These are phyloP conservation scores for Penicillium lividum DNA, from an alignment of 495 filamentous ascomycete genomes.

Conservation along the genomic window DNA sequence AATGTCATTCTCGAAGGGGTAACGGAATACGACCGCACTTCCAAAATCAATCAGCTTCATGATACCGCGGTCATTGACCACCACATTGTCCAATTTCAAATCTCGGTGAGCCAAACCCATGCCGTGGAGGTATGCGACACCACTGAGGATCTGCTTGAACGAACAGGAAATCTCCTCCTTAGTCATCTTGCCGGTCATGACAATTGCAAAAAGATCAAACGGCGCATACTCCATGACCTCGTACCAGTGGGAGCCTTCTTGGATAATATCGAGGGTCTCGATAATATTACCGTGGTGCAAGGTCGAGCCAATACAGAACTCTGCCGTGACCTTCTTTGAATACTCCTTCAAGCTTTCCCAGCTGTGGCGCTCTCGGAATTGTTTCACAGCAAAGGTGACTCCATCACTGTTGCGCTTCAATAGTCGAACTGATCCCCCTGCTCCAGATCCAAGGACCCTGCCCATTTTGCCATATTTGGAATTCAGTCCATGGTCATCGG, in stretches of 20 bases:
- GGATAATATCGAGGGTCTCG: slow-evolving; percentile 94
- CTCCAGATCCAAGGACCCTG: slow-evolving; percentile 88
- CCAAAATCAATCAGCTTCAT: slow-evolving; percentile 99
- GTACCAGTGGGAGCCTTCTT: slow-evolving; percentile 95
- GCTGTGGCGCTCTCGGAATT: slow-evolving; percentile 88
- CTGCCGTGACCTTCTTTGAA: slow-evolving; percentile 98
- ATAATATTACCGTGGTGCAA: slow-evolving; percentile 98
- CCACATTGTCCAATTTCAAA: slow-evolving; percentile 97
- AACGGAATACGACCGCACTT: slow-evolving; percentile 93
- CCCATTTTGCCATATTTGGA: slow-evolving; percentile 95
- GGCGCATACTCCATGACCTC: slow-evolving; percentile 99
- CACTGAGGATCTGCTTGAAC: slow-evolving; percentile 92
- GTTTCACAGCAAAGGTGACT: slow-evolving; percentile 94
- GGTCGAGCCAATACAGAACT: slow-evolving; percentile 97
- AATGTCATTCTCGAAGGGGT: slow-evolving; percentile 93
- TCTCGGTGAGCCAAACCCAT: slow-evolving; percentile 97
- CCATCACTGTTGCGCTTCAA: slow-evolving; percentile 91
- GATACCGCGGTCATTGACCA: slow-evolving; percentile 95
- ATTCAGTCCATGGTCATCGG: slow-evolving; percentile 86
- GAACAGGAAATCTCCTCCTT: slow-evolving; percentile 87
- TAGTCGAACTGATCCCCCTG: slow-evolving; percentile 90
- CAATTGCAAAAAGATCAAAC: slow-evolving; percentile 94
- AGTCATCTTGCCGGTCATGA: slow-evolving; percentile 99
- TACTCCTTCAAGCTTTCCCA: slow-evolving; percentile 96
- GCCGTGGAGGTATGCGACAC: slow-evolving; percentile 95